phyloP scores from a whole-genome alignment of 306 rosid genomes.

The Rubus idaeus region DNA sequence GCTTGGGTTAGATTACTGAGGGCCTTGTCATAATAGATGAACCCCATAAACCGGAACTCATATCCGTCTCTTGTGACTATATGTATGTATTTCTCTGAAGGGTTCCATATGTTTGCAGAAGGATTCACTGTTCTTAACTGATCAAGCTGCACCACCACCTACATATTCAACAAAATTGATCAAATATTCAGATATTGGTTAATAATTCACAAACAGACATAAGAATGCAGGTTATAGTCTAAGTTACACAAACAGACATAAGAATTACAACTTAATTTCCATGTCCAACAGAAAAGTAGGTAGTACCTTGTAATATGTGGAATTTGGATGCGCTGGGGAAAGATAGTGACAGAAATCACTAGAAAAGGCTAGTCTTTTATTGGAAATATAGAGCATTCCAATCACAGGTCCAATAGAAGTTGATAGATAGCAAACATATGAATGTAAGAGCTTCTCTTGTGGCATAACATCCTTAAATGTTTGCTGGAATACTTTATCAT shows the following conservation, averaged over 20 bases:
- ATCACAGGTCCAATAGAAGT: conserved; percentile 61
- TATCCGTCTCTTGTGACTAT: conserved; percentile 55
- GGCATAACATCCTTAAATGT: conserved; percentile 41
- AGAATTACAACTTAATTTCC: not conserved
- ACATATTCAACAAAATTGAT: not conserved
- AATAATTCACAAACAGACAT: not conserved
- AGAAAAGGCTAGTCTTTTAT: conserved; percentile 68
- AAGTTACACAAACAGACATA: not conserved
- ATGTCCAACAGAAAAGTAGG: not conserved
- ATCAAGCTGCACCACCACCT: conserved; percentile 58
- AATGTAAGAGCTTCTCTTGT: conserved; percentile 60
- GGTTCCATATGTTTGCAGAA: conserved; percentile 46
- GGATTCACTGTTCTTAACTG: conserved; percentile 54
- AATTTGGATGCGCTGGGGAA: conserved; percentile 40
- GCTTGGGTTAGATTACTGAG: conserved; percentile 50
- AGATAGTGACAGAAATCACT: conserved; percentile 56
- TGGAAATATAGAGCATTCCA: conserved; percentile 63
- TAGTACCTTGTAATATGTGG: conserved; percentile 60
- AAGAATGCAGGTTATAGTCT: not conserved
- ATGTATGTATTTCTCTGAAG: conserved; percentile 52
- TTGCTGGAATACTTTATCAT: conserved; percentile 53
- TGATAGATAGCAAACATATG: conserved; percentile 65
- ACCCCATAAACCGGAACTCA: conserved; percentile 77
- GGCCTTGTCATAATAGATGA: conserved; percentile 67
- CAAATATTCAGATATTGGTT: not conserved